These are phyloP conservation scores for Dendryphion nanum DNA, from an alignment of 2,329 filamentous ascomycete genomes.

Conservation along the genomic window DNA sequence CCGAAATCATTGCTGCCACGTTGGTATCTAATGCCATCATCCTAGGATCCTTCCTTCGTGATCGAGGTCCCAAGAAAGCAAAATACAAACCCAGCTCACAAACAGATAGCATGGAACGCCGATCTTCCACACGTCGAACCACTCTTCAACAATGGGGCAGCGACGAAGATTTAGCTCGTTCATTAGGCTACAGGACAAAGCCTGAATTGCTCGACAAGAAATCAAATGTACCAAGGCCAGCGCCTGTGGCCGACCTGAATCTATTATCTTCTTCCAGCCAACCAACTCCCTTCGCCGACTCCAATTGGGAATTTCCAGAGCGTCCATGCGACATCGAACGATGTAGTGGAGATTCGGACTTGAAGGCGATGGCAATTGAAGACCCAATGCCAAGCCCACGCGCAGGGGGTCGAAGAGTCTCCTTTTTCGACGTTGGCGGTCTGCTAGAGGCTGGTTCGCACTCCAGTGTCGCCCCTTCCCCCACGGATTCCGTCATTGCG, in stretches of 20 bases:
- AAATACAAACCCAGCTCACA: constrained; percentile 67
- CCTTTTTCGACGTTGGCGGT: constrained; percentile 84
- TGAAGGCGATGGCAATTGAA: constrained; percentile 22
- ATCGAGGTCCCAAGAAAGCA: constrained; percentile 81
- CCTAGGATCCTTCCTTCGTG: constrained; percentile 87
- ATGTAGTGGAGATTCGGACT: constrained; percentile 20
- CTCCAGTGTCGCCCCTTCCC: constrained; percentile 24
- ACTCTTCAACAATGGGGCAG: constrained; percentile 78
- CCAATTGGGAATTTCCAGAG: constrained; percentile 35
- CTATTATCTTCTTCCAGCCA: constrained; percentile 19
- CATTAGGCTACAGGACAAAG: constrained; percentile 68
- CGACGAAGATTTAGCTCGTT: constrained; percentile 84
- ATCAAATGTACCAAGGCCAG: constrained; percentile 42
- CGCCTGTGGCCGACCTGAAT: constrained; percentile 30
- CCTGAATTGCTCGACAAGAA: constrained; percentile 48
- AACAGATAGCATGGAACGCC: constrained; percentile 54
- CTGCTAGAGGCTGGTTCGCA: constrained; percentile 59
- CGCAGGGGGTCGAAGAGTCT: constrained; percentile 59
- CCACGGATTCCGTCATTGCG: constrained; percentile 35
- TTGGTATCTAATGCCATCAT: constrained; percentile 85
- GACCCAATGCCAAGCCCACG: constrained; percentile 39
- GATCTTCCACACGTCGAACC: constrained; percentile 58
- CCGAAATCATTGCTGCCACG: constrained; percentile 87
- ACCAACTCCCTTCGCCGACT: constrained; percentile 24
- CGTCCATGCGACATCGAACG: constrained; percentile 15